A percentile compares a stretch with the other conserved stretches of the same genome.
Conservation (phyloP, 441 rosid genomes). For the Hura crepitans region DNA sequence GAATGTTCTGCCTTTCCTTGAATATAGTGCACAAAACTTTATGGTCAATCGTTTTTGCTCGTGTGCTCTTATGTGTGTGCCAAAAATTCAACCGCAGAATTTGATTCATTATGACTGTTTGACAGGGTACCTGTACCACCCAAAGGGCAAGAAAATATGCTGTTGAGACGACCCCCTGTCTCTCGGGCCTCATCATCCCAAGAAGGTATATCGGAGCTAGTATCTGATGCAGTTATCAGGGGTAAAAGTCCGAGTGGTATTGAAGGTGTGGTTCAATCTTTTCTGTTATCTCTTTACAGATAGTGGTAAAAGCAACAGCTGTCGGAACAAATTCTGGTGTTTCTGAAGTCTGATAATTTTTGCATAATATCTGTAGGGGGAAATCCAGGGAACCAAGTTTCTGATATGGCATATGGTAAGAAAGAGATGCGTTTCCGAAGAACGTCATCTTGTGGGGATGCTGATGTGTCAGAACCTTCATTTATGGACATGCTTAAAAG, state of each 20-base stretch:
- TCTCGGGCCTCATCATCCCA: constrained; percentile 33
- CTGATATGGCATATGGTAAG: constrained; percentile 27
- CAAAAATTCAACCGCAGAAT: not conserved
- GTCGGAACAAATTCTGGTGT: constrained; percentile 11
- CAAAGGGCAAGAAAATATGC: constrained; percentile 31
- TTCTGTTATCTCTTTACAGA: not conserved
- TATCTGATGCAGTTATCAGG: constrained; percentile 14
- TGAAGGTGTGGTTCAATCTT: constrained; percentile 9
- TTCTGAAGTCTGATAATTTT: constrained; percentile 21
- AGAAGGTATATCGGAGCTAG: constrained; percentile 27
- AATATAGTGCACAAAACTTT: not conserved
- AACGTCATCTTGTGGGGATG: constrained; percentile 38
- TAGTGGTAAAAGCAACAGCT: too few relatives aligned
- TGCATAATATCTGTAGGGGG: constrained; percentile 11
- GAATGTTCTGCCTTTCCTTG: not conserved
- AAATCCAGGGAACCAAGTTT: not conserved
- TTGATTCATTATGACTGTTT: not conserved
- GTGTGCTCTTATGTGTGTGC: not conserved
- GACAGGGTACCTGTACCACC: constrained; percentile 28
- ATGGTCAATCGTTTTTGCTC: not conserved
- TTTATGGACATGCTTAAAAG: constrained; percentile 53
- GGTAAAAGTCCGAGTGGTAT: constrained; percentile 9
- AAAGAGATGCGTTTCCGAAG: constrained; percentile 36
- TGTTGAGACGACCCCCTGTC: constrained; percentile 33
- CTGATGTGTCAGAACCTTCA: constrained; percentile 43